Evolutionary conservation across 352 stramenopile genomes (phyloP).

Genomic region (Globisporangium megalacanthum): DNA sequence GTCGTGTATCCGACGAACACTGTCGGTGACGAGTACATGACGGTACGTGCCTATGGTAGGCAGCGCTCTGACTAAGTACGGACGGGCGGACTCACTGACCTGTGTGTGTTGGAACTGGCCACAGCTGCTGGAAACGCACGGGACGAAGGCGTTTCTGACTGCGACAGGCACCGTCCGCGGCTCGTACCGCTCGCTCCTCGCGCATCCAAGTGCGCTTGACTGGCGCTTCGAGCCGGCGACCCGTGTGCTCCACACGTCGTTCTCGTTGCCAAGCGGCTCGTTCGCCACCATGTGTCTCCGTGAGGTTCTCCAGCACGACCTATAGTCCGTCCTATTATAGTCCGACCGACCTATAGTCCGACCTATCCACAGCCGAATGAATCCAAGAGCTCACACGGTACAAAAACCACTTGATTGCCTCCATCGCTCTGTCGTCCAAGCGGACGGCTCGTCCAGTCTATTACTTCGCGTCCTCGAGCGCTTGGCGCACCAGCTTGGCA

Average conservation of each 20-base stretch:
- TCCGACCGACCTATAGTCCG: too few species aligned
- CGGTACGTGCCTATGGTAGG: constrained; percentile 19
- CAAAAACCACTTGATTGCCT: too few species aligned
- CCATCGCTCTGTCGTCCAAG: too few species aligned
- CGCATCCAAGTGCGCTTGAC: constrained; percentile 32
- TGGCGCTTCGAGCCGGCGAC: constrained; percentile 29
- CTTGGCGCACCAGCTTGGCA: constrained; percentile 86
- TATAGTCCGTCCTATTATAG: constrained; percentile 12
- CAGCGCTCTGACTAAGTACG: too few species aligned
- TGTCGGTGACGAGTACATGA: constrained; percentile 28
- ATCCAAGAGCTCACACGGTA: neutral
- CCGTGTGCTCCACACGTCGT: constrained; percentile 28
- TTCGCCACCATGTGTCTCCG: constrained; percentile 82
- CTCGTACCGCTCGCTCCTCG: constrained; percentile 48
- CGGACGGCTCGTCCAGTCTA: constrained; percentile 5
- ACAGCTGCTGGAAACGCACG: constrained; percentile 44
- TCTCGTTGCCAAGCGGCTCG: constrained; percentile 53
- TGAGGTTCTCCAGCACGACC: constrained; percentile 46
- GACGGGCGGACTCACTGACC: too few species aligned
- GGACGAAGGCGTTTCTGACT: constrained; percentile 31
- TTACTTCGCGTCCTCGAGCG: constrained; percentile 56
- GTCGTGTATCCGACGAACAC: constrained; percentile 39
- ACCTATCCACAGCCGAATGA: too few species aligned
- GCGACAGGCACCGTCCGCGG: constrained; percentile 47
- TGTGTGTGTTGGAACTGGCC: too few species aligned